These are phyloP conservation scores for Flaveria brownii DNA, from an alignment of 129 eudicot species.

Conservation along the genomic window DNA sequence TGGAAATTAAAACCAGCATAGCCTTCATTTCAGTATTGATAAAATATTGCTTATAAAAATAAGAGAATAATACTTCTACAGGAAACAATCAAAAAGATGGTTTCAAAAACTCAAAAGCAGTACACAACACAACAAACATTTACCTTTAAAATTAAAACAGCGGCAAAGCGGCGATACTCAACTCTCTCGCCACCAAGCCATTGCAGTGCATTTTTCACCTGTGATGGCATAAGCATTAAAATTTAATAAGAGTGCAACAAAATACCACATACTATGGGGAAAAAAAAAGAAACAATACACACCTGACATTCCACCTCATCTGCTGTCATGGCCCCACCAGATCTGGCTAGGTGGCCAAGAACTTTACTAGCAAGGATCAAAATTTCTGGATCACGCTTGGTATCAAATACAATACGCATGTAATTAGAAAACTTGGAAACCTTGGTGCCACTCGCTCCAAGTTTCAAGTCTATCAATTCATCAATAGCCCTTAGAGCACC, in stretches of 20 bases:
- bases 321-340: constrained; percentile 98
- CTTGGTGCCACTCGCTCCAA: constrained; percentile 91
- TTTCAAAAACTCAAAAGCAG: constrained; percentile 6
- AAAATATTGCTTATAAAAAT: background rate
- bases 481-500: constrained; percentile 96
- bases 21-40: constrained; percentile 13
- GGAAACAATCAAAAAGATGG: background rate
- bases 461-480: constrained; percentile 79
- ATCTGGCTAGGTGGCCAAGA: constrained; percentile 91
- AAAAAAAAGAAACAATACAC: background rate
- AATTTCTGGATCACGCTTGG: constrained; percentile 84
- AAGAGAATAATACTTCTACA: constrained; percentile 10
- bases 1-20: constrained; percentile 16
- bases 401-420: constrained; percentile 84
- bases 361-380: constrained; percentile 87
- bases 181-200: constrained; percentile 94
- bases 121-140: constrained; percentile 21
- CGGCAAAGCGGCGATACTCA: constrained; percentile 93
- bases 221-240: constrained; percentile 20
- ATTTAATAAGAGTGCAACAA: background rate
- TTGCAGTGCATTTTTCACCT: constrained; percentile 83
- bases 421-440: constrained; percentile 81
- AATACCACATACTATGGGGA: background rate
- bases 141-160: constrained; percentile 91
- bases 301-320: constrained; percentile 98